Percentiles rank a stretch among this genome's conserved stretches.
Conservation (phyloP, 345 rosid genomes). For the Ceriops tagal region DNA sequence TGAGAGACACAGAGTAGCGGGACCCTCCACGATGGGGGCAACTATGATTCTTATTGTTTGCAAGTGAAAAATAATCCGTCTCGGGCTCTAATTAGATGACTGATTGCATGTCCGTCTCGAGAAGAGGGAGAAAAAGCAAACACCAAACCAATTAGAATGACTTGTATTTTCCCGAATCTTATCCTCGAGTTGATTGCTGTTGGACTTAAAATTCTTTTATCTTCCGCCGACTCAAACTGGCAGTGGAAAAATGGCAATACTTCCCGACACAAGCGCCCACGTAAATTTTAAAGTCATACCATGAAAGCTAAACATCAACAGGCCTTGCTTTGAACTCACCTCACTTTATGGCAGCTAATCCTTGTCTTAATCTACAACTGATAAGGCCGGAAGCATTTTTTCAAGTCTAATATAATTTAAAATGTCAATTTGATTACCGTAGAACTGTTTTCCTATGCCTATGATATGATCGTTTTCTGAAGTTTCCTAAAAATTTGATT, state of each 20-base stretch:
- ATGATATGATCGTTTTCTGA: too few relatives aligned
- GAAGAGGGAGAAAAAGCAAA: neutral
- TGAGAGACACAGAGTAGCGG: constrained; percentile 18
- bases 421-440: neutral
- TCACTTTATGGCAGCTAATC: neutral
- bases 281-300: neutral
- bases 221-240: constrained; percentile 12
- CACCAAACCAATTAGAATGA: constrained; percentile 8
- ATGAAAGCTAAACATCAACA: neutral
- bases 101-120: too few relatives aligned
- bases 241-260: neutral
- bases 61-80: too few relatives aligned
- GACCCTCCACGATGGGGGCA: constrained; percentile 17
- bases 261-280: neutral
- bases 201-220: constrained; percentile 10
- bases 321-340: constrained; percentile 10
- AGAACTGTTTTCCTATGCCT: too few relatives aligned
- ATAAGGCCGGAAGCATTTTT: neutral
- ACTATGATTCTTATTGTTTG: neutral
- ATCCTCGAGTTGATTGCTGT: constrained; percentile 14
- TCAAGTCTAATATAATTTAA: neutral
- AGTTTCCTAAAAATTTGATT: too few relatives aligned
- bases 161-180: neutral
- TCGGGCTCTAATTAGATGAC: too few relatives aligned
- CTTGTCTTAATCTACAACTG: constrained; percentile 6